Conservation (phyloP, 192 early-diverging fungal genomes). For the Umbelopsis sp. region DNA sequence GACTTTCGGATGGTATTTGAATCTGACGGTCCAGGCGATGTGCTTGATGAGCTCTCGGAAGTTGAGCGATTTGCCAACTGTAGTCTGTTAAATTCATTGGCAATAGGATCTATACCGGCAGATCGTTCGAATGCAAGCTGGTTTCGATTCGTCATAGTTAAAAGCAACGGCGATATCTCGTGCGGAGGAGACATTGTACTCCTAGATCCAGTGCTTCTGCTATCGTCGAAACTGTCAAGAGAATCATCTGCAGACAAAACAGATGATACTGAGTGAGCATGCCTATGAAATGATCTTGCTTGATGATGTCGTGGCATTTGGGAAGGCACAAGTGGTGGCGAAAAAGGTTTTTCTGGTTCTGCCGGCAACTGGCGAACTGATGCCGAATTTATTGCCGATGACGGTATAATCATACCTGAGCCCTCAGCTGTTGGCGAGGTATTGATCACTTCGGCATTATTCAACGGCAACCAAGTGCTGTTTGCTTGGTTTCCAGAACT, state of each 20-base stretch:
- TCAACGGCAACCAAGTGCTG: neutral
- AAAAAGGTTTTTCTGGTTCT: neutral
- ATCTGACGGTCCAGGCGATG: constrained; percentile 32
- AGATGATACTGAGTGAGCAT: neutral
- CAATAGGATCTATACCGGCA: neutral
- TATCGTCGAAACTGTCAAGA: neutral
- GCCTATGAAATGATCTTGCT: neutral
- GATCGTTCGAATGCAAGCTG: neutral
- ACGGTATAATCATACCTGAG: neutral
- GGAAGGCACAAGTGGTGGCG: constrained; percentile 5
- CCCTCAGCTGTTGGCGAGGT: neutral
- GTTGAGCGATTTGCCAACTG: constrained; percentile 2
- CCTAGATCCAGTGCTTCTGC: neutral
- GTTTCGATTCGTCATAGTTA: neutral
- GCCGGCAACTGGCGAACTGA: neutral
- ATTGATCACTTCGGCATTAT: neutral
- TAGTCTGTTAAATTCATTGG: neutral
- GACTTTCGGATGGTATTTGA: constrained; percentile 33
- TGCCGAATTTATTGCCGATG: constrained; percentile 11
- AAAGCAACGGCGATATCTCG: neutral
- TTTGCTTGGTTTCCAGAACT: neutral
- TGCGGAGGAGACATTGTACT: neutral
- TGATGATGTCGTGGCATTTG: neutral
- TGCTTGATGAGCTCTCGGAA: constrained; percentile 3
- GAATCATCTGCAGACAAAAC: constrained; percentile 16